These are phyloP conservation scores for Aspergillus diversus DNA, from an alignment of 495 filamentous ascomycete genomes.

Conservation along the genomic window DNA sequence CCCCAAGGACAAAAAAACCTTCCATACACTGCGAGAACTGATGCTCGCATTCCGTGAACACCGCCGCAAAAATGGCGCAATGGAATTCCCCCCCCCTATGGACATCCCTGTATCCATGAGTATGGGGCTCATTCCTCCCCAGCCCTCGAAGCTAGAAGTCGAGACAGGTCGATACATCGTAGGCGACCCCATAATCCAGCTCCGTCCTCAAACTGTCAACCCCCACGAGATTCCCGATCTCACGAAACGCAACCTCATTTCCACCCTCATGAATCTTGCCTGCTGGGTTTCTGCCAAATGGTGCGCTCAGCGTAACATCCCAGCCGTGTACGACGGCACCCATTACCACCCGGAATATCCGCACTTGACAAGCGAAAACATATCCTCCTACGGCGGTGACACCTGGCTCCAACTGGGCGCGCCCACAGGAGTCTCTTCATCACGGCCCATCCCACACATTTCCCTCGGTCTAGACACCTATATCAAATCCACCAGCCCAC, in stretches of 20 bases:
- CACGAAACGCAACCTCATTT: conserved; percentile 51
- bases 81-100: conserved; percentile 33
- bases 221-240: conserved; percentile 45
- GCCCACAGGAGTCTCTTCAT: conserved; percentile 56
- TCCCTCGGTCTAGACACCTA: conserved; percentile 71
- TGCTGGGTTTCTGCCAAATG: conserved; percentile 73
- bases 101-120: conserved; percentile 39
- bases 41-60: conserved; percentile 45
- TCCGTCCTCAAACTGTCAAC: conserved; percentile 33
- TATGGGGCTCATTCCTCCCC: conserved; percentile 26
- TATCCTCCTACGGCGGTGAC: conserved; percentile 37
- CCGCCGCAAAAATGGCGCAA: conserved; percentile 45
- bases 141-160: conserved; percentile 36
- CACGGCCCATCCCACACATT: conserved; percentile 56
- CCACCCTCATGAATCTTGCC: conserved; percentile 76
- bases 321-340: conserved; percentile 74
- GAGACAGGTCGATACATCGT: conserved; percentile 39
- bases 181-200: conserved; percentile 59
- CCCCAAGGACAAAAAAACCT: conserved; percentile 42
- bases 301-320: conserved; percentile 75
- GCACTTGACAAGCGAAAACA: conserved; percentile 40
- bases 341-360: conserved; percentile 60
- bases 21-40: conserved; percentile 44
- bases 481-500: conserved; percentile 79
- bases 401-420: conserved; percentile 36